Conservation (phyloP, 2,329 filamentous ascomycete genomes). For the Microcyclospora tardicrescens region DNA sequence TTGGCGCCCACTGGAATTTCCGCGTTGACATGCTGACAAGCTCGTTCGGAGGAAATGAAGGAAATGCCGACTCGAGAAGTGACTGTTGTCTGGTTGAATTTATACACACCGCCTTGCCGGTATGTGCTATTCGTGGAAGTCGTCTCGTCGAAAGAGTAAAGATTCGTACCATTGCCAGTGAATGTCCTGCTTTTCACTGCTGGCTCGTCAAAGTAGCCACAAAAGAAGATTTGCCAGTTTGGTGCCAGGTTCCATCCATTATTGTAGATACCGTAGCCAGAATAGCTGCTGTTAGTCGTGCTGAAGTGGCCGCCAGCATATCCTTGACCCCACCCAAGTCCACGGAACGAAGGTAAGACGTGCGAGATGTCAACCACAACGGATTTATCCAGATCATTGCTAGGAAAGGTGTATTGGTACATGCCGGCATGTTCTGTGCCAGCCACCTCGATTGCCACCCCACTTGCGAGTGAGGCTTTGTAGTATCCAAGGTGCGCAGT, state of each 20-base stretch:
- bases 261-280: slow-evolving; percentile 46
- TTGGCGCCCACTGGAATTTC: slow-evolving; percentile 36
- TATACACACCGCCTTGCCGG: slow-evolving; percentile 34
- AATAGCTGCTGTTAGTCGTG: slow-evolving; percentile 34
- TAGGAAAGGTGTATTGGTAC: slow-evolving; percentile 47
- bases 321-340: slow-evolving; percentile 43
- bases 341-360: slow-evolving; percentile 41
- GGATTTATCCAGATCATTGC: slow-evolving; percentile 23
- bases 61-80: slow-evolving; percentile 50
- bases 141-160: slow-evolving; percentile 21
- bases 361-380: slow-evolving; percentile 51
- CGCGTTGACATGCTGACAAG: slow-evolving; percentile 42
- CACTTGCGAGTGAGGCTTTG: slow-evolving; percentile 41
- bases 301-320: slow-evolving; percentile 46
- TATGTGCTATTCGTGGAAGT: slow-evolving; percentile 4
- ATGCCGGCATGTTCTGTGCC: slow-evolving; percentile 45
- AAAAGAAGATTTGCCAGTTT: slow-evolving; percentile 48
- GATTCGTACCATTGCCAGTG: slow-evolving; percentile 13
- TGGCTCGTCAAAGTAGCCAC: slow-evolving; percentile 42
- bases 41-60: slow-evolving; percentile 46
- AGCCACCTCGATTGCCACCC: slow-evolving; percentile 44
- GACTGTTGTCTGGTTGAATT: slow-evolving; percentile 28
- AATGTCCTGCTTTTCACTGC: slow-evolving; percentile 19
- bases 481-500: slow-evolving; percentile 48
- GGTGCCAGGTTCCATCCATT: slow-evolving; percentile 52